Conservation (phyloP, 2,329 filamentous ascomycete species). For the Cordyceps farinosa region DNA sequence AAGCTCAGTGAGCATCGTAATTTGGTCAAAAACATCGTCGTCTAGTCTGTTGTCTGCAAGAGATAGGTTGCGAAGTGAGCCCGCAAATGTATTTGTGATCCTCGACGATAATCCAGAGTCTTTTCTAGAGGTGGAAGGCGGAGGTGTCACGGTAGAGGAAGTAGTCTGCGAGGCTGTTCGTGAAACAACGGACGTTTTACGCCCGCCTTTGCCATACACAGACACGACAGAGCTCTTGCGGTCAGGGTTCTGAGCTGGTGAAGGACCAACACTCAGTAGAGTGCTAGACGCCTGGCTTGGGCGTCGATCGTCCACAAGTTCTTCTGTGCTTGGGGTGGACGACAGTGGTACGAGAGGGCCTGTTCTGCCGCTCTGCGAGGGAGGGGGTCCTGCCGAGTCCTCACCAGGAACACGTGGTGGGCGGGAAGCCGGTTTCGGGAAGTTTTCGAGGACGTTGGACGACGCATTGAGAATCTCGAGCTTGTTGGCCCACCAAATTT, state of each 20-base stretch:
- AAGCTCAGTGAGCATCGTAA: constrained; percentile 77
- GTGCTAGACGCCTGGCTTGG: constrained; percentile 82
- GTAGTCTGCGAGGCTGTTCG: constrained; percentile 51
- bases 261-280: constrained; percentile 70
- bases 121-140: constrained; percentile 62
- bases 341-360: constrained; percentile 42
- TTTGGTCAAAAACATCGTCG: constrained; percentile 91
- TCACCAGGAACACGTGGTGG: constrained; percentile 59
- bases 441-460: constrained; percentile 85
- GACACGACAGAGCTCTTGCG: constrained; percentile 85
- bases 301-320: constrained; percentile 65
- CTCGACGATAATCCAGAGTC: constrained; percentile 83
- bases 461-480: constrained; percentile 92
- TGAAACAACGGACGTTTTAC: constrained; percentile 81
- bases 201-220: constrained; percentile 70
- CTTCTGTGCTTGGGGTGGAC: constrained; percentile 71
- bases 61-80: constrained; percentile 77
- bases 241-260: constrained; percentile 55
- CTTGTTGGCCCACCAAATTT: constrained; percentile 93
- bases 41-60: constrained; percentile 92
- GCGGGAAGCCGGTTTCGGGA: constrained; percentile 80
- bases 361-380: constrained; percentile 40
- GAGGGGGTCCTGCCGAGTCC: constrained; percentile 33
- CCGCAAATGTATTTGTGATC: constrained; percentile 81
- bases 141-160: constrained; percentile 44